Conservation (phyloP, 1,284 basidiomycete genomes). For the Coniophora puteana region DNA sequence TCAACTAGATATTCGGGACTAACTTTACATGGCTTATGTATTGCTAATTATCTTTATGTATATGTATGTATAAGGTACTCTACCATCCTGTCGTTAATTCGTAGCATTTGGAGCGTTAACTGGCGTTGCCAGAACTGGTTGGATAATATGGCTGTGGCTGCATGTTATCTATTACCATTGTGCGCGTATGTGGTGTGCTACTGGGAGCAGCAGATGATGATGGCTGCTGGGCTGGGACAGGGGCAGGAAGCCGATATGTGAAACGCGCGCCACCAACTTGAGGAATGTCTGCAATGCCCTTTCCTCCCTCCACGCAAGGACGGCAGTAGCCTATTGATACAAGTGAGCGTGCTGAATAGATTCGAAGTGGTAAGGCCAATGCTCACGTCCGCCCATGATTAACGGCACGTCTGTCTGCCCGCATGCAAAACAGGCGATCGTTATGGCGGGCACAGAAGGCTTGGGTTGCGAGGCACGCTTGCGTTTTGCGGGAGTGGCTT, state of each 20-base stretch:
- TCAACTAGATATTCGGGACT: constrained; percentile 34
- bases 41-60: not conserved
- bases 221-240: not conserved
- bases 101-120: constrained; percentile 7
- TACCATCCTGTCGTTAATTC: constrained; percentile 7
- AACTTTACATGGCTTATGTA: too few species aligned
- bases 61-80: not conserved
- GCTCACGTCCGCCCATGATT: constrained; percentile 66
- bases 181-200: constrained; percentile 1
- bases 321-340: constrained; percentile 49
- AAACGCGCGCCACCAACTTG: constrained; percentile 8
- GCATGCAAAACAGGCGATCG: constrained; percentile 58
- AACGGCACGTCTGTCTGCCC: constrained; percentile 66
- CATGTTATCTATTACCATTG: constrained; percentile 1
- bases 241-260: constrained; percentile 3
- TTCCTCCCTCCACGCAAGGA: constrained; percentile 52
- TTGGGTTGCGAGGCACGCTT: constrained; percentile 24
- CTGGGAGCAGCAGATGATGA: too few species aligned
- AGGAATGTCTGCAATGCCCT: constrained; percentile 9
- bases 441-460: constrained; percentile 21
- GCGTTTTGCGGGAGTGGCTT: constrained; percentile 22
- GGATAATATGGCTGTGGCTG: not conserved
- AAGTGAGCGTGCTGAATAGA: constrained; percentile 7
- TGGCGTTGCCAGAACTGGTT: constrained; percentile 5
- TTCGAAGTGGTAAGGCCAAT: not conserved